A percentile compares a stretch with the other conserved stretches of the same genome.
Evolutionary conservation across 1,139 yeast species (phyloP).

Genomic region (Suhomyces terraborum): DNA sequence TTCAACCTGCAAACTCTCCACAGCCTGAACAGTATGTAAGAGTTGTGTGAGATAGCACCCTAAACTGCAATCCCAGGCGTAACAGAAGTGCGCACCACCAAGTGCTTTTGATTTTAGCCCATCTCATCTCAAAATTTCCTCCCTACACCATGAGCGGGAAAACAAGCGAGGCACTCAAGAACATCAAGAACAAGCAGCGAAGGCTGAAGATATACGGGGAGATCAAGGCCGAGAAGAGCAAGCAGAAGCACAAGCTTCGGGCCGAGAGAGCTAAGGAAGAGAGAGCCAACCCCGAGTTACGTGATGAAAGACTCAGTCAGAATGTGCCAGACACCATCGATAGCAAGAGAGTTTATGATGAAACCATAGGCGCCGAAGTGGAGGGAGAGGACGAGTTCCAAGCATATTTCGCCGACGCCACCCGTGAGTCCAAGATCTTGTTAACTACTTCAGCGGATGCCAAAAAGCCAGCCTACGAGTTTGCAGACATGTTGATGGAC

Average conservation of each 20-base stretch:
- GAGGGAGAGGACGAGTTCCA: constrained; percentile 87
- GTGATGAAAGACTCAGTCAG: constrained; percentile 72
- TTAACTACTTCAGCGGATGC: constrained; percentile 89
- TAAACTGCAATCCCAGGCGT: no score
- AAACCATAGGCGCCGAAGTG: constrained; percentile 70
- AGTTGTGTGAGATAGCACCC: no score
- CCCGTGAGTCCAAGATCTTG: constrained; percentile 71
- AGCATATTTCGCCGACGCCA: constrained; percentile 57
- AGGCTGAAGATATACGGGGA: constrained; percentile 80
- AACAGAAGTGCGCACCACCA: constrained; percentile 2
- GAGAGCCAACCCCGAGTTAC: constrained; percentile 75
- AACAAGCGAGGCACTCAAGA: constrained; percentile 41
- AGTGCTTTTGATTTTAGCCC: not conserved
- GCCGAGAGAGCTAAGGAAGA: constrained; percentile 82
- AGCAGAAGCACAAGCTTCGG: constrained; percentile 74
- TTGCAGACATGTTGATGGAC: constrained; percentile 84
- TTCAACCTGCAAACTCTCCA: no score
- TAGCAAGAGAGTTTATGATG: constrained; percentile 85
- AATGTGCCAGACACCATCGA: constrained; percentile 91
- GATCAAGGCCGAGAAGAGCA: constrained; percentile 72
- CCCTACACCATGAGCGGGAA: constrained; percentile 16
- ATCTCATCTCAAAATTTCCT: constrained; percentile 8
- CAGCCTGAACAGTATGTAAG: no score
- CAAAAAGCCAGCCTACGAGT: constrained; percentile 82
- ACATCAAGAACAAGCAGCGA: constrained; percentile 71